These are phyloP conservation scores for Lipomyces orientalis DNA, from an alignment of 805 yeast genomes.

Conservation along the genomic window DNA sequence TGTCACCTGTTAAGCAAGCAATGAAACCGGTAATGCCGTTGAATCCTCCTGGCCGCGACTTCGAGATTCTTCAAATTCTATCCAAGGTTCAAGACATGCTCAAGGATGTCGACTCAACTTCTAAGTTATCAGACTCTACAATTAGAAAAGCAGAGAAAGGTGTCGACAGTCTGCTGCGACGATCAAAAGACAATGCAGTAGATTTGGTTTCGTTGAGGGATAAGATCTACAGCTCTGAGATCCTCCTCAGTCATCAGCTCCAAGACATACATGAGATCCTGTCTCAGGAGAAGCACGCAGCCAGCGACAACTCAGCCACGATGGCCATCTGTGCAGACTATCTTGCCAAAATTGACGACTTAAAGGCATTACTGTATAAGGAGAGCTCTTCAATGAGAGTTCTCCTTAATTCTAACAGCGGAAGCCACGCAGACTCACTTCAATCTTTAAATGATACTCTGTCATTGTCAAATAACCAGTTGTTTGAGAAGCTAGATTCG, in stretches of 20 bases:
- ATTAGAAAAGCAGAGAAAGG: conserved; percentile 45
- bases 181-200: conserved; percentile 48
- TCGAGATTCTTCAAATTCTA: conserved; percentile 32
- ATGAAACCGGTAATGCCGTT: conserved; percentile 1
- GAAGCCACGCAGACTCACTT: neutral
- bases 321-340: neutral
- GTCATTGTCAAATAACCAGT: neutral
- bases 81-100: conserved; percentile 43
- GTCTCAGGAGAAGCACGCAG: neutral
- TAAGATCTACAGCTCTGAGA: conserved; percentile 35
- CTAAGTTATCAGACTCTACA: conserved; percentile 44
- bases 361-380: neutral
- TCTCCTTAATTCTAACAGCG: neutral
- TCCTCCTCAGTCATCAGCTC: conserved; percentile 12
- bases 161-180: conserved; percentile 45
- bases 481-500: neutral
- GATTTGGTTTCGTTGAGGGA: conserved; percentile 42
- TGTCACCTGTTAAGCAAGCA: conserved; percentile 17
- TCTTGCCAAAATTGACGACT: neutral
- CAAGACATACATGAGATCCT: conserved; percentile 10
- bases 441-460: neutral
- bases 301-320: neutral
- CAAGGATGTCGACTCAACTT: conserved; percentile 43
- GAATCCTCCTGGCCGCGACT: conserved; percentile 8
- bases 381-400: neutral